These are phyloP conservation scores for Auricularia heimuer DNA, from an alignment of 768 basidiomycete genomes.

Conservation along the genomic window DNA sequence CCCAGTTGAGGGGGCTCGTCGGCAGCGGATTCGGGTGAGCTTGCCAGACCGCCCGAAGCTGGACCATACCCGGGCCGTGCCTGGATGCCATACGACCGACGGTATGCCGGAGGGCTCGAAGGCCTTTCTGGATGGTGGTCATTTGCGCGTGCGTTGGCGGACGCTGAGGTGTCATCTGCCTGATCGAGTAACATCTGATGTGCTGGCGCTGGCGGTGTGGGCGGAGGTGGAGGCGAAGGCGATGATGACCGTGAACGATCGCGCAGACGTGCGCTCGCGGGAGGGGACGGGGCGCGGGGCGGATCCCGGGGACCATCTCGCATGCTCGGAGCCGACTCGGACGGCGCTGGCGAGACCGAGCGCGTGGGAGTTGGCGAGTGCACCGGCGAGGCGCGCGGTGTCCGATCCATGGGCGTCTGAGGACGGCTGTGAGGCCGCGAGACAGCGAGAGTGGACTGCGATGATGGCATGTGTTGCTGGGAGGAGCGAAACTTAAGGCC, in stretches of 20 bases:
- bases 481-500: neutral
- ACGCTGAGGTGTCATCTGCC: neutral
- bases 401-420: neutral
- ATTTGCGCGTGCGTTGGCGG: neutral
- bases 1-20: neutral
- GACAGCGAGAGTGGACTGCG: neutral
- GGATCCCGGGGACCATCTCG: neutral
- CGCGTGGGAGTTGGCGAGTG: neutral
- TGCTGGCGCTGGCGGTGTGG: neutral
- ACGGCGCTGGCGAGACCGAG: neutral
- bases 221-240: neutral
- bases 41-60: neutral
- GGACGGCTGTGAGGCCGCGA: neutral
- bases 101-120: neutral
- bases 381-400: neutral
- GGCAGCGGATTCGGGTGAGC: neutral
- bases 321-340: neutral
- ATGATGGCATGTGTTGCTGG: neutral
- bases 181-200: neutral
- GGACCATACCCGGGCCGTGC: neutral
- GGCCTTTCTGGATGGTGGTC: neutral
- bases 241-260: neutral
- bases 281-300: neutral
- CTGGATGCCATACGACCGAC: neutral
- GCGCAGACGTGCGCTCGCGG: neutral